Evolutionary conservation across 225 moss, liverwort and hornwort genomes (phyloP).

Genomic region (Sphagnum tenellum): DNA sequence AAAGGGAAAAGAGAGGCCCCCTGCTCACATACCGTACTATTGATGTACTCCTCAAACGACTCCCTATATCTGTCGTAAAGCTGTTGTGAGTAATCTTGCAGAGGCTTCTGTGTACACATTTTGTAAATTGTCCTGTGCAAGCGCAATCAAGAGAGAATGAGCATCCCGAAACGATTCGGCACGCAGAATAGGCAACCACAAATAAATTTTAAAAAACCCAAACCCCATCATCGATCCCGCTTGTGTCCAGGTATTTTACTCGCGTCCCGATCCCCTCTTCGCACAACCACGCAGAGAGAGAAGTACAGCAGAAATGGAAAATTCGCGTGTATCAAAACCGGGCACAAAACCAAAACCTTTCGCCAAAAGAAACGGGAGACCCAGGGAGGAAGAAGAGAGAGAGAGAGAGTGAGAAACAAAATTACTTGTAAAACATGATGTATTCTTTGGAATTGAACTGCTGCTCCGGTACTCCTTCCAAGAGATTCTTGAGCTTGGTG

Average conservation of each 20-base stretch:
- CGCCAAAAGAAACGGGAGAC: neutral
- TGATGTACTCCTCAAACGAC: constrained; percentile 93
- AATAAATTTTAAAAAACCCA: too few species aligned
- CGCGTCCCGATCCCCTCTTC: too few species aligned
- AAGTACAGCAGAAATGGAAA: too few species aligned
- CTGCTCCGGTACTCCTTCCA: constrained; percentile 74
- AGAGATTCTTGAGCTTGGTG: constrained; percentile 89
- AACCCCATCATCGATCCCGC: too few species aligned
- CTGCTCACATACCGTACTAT: constrained; percentile 51
- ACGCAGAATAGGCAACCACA: too few species aligned
- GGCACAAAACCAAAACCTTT: too few species aligned
- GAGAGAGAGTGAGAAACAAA: constrained; percentile 13
- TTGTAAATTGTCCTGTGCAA: constrained; percentile 84
- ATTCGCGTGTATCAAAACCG: too few species aligned
- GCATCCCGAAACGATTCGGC: neutral
- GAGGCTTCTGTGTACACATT: constrained; percentile 95
- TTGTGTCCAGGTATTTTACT: too few species aligned
- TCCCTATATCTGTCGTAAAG: constrained; percentile 94
- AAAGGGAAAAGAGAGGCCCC: too few species aligned
- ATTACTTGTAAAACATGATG: constrained; percentile 88
- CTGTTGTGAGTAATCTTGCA: constrained; percentile 94
- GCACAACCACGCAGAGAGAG: too few species aligned
- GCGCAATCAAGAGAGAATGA: constrained; percentile 38
- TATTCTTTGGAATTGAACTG: constrained; percentile 98
- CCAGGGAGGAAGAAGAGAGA: neutral